phyloP scores from a whole-genome alignment of 768 basidiomycete species.

The Paxillus rubicundulus region DNA sequence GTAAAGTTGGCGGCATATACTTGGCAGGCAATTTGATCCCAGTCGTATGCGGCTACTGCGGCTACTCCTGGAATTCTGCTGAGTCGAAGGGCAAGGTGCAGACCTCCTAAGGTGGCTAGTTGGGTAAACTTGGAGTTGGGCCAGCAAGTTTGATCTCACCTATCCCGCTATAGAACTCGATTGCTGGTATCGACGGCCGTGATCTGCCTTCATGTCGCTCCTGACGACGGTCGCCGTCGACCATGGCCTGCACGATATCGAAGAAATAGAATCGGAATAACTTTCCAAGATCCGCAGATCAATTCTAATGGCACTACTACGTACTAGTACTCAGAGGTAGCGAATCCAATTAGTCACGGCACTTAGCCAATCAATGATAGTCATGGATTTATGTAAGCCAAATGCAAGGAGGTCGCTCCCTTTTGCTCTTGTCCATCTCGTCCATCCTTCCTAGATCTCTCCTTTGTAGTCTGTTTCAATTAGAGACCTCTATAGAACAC shows the following conservation, averaged over 20 bases:
- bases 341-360: neutral
- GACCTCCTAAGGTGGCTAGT: constrained; percentile 50
- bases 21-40: constrained; percentile 72
- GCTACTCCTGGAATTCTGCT: constrained; percentile 43
- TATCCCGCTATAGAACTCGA: constrained; percentile 81
- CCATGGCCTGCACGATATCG: neutral
- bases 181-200: constrained; percentile 17
- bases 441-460: neutral
- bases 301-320: no score
- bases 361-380: neutral
- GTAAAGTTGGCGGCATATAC: constrained; percentile 68
- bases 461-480: neutral
- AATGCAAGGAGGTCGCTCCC: neutral
- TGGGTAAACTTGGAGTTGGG: neutral
- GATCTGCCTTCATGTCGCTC: neutral
- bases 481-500: neutral
- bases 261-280: no score
- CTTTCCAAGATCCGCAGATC: no score
- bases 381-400: constrained; percentile 4
- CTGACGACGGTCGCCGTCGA: neutral
- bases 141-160: constrained; percentile 40
- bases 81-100: constrained; percentile 63
- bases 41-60: constrained; percentile 73
- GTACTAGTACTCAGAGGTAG: no score
- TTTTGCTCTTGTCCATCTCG: neutral